Evolutionary conservation across 108 stramenopile genomes (phyloP), one percentile per base, ranked within the genome.

Genomic region (Cyclotella choctawhatcheeana): DNA sequence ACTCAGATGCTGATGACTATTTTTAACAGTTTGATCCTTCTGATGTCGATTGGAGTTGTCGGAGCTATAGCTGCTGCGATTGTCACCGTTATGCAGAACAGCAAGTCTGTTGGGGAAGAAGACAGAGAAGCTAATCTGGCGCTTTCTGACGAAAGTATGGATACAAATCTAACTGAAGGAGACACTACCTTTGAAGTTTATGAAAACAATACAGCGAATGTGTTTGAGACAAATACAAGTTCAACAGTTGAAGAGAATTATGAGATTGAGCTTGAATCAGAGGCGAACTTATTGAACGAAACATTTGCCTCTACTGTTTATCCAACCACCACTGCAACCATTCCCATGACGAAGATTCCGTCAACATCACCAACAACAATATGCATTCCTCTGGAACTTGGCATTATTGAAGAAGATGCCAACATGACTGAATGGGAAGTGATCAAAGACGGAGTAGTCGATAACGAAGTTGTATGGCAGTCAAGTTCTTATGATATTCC

Each of bases 381-480:
- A 45, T 79, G 77, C 37, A 51, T 79, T 29, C 69, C 64, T 29
- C 13, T 79, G 4, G 77, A 79, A 60, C 30, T 79, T 10, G 69
- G 69, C 16, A 71, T 79, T 48, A 59, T 79, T 29, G 70, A 79
- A 44, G 35, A 71, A 58, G 65, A 71, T 66, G 56, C 77, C 7
- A 63, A 27, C 10, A 50, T 66, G 48, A 79, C 58, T 2, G 63
- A 64, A 14, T 79, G 77, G 77, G 51, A 60, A 35, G 52, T 79
- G 6, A 32, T 77, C 35, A 45, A 34, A 10, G 37, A 26, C 6
- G 76, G 0, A 2, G 12, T 51, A 34, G 34, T 1, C 0, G 21
- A 58, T 14, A 33, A 7, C 14, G 63, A 44, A 27, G 31, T 79
- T 12, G 64, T 71, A 1, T 79, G 77, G 77, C 34, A 67, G 21